These are phyloP conservation scores for Quambalaria eucalypti DNA, from an alignment of 1,284 basidiomycete genomes.

Conservation along the genomic window DNA sequence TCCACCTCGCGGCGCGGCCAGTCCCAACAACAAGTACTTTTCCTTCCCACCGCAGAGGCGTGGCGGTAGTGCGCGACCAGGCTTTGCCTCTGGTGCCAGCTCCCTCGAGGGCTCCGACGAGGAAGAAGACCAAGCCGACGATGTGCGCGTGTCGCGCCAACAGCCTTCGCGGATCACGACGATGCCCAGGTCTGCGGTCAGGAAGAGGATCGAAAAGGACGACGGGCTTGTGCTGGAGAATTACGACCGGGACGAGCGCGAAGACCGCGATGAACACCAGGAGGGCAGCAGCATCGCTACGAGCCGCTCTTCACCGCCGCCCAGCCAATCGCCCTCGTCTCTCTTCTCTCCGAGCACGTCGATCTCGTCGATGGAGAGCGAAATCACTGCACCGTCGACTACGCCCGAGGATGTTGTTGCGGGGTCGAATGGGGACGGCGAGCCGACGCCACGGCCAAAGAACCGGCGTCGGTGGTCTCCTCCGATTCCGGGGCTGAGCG, in stretches of 20 bases:
- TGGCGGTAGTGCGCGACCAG: not conserved
- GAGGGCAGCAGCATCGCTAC: too few species aligned
- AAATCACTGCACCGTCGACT: slow-evolving; percentile 20
- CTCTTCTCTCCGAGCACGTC: slow-evolving; percentile 28
- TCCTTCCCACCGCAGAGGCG: not conserved
- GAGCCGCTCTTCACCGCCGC: too few species aligned
- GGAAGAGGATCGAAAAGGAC: slow-evolving; percentile 3
- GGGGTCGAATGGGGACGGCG: too few species aligned
- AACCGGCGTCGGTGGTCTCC: too few species aligned
- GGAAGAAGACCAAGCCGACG: slow-evolving; percentile 5
- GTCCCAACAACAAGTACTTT: not conserved
- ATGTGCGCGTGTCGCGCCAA: slow-evolving; percentile 16
- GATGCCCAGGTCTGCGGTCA: not conserved
- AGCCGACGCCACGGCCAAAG: too few species aligned
- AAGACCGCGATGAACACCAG: too few species aligned
- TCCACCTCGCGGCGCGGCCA: too few species aligned
- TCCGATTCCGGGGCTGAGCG: slow-evolving; percentile 2
- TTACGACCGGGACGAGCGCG: too few species aligned
- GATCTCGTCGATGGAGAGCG: slow-evolving; percentile 26
- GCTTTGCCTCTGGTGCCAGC: not conserved
- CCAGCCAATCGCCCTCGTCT: slow-evolving; percentile 28
- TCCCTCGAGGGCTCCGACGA: slow-evolving; percentile 6
- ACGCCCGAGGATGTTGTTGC: too few species aligned
- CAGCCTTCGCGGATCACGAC: slow-evolving; percentile 9
- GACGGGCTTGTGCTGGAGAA: slow-evolving; percentile 23